Base-by-base conservation (phyloP, 2,329 filamentous ascomycete species). In the Raffaelea arxii region DNA sequence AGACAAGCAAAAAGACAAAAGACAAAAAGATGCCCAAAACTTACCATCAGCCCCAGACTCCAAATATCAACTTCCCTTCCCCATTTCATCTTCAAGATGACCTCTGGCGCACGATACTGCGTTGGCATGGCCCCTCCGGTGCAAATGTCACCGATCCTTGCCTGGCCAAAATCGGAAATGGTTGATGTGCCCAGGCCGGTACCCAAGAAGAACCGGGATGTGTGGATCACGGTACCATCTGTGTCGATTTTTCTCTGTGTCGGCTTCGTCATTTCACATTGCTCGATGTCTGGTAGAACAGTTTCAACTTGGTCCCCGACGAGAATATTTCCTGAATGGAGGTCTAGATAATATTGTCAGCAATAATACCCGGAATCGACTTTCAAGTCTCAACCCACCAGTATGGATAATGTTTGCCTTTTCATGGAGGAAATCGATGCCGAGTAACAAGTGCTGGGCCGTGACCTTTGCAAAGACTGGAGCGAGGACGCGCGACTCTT, bases 11-110 rank as follows among this genome's bases (percentile, higher is more conserved):
- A 18, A 36, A 6, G 27, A 16, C n/a, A n/a, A n/a, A n/a, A n/a
- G n/a, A n/a, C n/a, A n/a, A n/a, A n/a, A n/a, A n/a, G n/a, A n/a
- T n/a, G n/a, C n/a, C n/a, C n/a, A n/a, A 42, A 19, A 35, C 51
- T 50, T 53, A 65, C 63, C 53, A 65, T 41, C 12, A 65, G 52
- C 30, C 59, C 63, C 2, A 59, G 47, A 25, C 59, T 63, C 65
- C 64, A 68, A 18, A 59, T 52, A 53, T 68, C 64, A 18, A 65
- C 58, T 14, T 52, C 35, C 32, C 54, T 51, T 10, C 58, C 56
- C 63, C 63, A 66, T 1, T 51, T 46, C 56, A 65, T 63, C 16
- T 57, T 53, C n/a, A 66, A 55, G 50, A 66, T 60, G 3, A 67
- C 57, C 46, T 67, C 64, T 0, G 64, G 65, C 19, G 63, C 58